These are phyloP conservation scores for Lepidium didymum DNA, from an alignment of 345 rosid genomes.

Conservation along the genomic window DNA sequence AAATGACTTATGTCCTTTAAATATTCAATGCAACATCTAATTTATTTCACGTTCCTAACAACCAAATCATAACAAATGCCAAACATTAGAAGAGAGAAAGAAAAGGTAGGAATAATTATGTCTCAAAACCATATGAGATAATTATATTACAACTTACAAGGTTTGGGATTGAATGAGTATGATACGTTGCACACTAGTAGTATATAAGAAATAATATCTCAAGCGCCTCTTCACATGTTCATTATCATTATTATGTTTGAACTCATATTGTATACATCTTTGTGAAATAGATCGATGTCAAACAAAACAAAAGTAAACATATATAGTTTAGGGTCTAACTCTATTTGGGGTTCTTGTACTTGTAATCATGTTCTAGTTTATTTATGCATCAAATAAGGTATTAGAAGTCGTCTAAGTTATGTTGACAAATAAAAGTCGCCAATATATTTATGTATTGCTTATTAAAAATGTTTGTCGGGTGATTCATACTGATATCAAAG, in stretches of 20 bases:
- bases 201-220: slow-evolving; percentile 12
- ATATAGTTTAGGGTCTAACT: no score
- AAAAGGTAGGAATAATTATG: slow-evolving; percentile 15
- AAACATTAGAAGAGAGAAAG: neutral
- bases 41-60: neutral
- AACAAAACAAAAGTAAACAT: neutral
- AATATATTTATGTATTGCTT: neutral
- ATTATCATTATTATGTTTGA: slow-evolving; percentile 8
- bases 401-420: no score
- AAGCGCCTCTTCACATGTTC: slow-evolving; percentile 11
- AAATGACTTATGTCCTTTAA: neutral
- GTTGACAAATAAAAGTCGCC: neutral
- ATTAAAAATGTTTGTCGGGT: neutral
- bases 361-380: no score
- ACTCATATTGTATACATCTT: neutral
- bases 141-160: slow-evolving; percentile 1
- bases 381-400: no score
- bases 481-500: neutral
- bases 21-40: neutral
- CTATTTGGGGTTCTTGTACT: no score
- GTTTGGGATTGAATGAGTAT: slow-evolving; percentile 9
- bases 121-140: slow-evolving; percentile 10
- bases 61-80: neutral
- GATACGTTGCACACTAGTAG: slow-evolving; percentile 8
- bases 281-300: neutral